Evolutionary conservation across 805 yeast genomes (phyloP).

Genomic region (Saccharomycopsis microspora): DNA sequence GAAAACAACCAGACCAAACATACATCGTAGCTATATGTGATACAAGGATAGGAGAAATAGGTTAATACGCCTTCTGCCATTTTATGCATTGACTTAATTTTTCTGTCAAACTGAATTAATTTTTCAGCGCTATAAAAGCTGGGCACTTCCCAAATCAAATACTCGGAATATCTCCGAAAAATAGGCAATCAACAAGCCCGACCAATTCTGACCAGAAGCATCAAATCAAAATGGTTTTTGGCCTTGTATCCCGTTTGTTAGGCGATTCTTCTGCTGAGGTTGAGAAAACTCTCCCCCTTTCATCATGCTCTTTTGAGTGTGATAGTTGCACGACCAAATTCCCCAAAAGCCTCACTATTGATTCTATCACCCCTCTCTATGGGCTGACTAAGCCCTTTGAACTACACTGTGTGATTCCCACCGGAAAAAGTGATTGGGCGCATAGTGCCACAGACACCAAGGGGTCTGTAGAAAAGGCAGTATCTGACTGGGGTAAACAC

Average conservation of each 20-base stretch:
- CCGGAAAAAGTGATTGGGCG: slow-evolving; percentile 79
- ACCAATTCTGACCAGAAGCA: no score
- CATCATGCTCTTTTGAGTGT: slow-evolving; percentile 45
- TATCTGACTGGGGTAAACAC: slow-evolving; percentile 29
- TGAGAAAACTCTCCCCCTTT: slow-evolving; percentile 28
- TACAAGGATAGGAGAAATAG: no score
- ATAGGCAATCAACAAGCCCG: background rate
- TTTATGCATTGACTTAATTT: no score
- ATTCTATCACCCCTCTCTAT: slow-evolving; percentile 39
- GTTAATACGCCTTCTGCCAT: no score
- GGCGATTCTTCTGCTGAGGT: slow-evolving; percentile 20
- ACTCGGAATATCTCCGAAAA: no score
- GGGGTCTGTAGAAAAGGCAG: slow-evolving; percentile 34
- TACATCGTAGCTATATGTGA: no score
- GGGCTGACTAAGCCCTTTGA: slow-evolving; percentile 61
- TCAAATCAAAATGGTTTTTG: background rate
- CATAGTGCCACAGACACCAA: slow-evolving; percentile 52
- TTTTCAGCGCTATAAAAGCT: no score
- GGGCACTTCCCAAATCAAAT: no score
- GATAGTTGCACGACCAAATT: slow-evolving; percentile 39
- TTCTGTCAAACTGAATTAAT: no score
- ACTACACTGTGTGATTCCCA: slow-evolving; percentile 68
- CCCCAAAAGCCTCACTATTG: slow-evolving; percentile 40
- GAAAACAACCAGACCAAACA: no score
- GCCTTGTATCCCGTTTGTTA: slow-evolving; percentile 3